These are phyloP conservation scores for Zasmidium citrigriseum DNA, from an alignment of 2,329 filamentous ascomycete species.

Conservation along the genomic window DNA sequence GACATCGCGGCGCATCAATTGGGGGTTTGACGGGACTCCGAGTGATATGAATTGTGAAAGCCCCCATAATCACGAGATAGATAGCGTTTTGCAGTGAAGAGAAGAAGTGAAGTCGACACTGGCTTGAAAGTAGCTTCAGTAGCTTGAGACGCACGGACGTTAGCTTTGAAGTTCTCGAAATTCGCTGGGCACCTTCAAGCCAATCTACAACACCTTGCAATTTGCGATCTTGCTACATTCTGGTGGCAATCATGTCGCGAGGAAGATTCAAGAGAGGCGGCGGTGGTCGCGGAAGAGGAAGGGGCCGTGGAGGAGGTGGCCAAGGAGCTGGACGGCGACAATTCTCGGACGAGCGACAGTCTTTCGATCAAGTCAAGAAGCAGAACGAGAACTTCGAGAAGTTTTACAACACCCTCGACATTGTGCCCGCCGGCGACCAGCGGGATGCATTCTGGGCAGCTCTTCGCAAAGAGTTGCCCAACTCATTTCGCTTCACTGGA, in stretches of 20 bases:
- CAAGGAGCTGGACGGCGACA: slow-evolving; percentile 27
- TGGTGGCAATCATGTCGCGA: slow-evolving; percentile 20
- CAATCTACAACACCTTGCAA: not conserved
- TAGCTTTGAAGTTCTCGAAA: not conserved
- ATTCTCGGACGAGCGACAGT: slow-evolving; percentile 35
- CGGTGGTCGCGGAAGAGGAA: slow-evolving; percentile 24
- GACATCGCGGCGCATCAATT: no score
- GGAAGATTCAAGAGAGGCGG: slow-evolving; percentile 18
- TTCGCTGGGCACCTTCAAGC: not conserved
- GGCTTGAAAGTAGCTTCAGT: no score
- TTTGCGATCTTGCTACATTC: not conserved
- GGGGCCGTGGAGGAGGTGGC: slow-evolving; percentile 26
- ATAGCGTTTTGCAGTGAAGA: no score
- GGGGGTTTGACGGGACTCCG: no score
- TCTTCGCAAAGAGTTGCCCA: slow-evolving; percentile 82
- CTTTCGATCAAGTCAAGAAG: slow-evolving; percentile 68
- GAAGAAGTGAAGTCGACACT: not conserved
- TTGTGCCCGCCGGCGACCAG: slow-evolving; percentile 73
- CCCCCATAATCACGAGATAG: no score
- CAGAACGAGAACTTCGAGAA: slow-evolving; percentile 81
- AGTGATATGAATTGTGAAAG: no score
- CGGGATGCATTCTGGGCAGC: slow-evolving; percentile 80
- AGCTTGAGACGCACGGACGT: not conserved
- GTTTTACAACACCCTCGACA: slow-evolving; percentile 79
- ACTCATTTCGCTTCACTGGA: slow-evolving; percentile 96